These are phyloP conservation scores for Westerdykella aurantiaca DNA, from an alignment of 2,329 filamentous ascomycete genomes.

Conservation along the genomic window DNA sequence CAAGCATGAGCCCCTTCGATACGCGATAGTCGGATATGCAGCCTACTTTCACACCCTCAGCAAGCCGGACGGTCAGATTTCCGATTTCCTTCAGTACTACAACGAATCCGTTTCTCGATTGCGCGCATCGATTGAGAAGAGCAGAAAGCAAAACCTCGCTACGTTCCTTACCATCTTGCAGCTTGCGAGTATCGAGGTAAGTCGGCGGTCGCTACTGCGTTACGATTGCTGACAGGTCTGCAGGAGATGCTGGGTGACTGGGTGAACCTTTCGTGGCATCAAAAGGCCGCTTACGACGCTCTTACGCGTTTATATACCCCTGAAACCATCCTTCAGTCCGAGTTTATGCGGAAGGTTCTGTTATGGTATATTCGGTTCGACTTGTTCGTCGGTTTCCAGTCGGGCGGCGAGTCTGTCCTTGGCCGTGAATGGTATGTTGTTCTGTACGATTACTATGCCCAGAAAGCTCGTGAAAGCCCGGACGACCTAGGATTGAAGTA, in stretches of 20 bases:
- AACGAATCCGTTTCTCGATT: constrained; percentile 76
- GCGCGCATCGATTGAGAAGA: constrained; percentile 62
- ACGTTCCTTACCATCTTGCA: constrained; percentile 85
- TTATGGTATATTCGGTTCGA: constrained; percentile 92
- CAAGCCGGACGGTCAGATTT: constrained; percentile 65
- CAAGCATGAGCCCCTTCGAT: constrained; percentile 72
- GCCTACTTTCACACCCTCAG: constrained; percentile 77
- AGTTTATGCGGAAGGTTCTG: constrained; percentile 66
- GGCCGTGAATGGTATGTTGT: constrained; percentile 71
- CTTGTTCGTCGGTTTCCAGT: constrained; percentile 75
- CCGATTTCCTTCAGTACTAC: constrained; percentile 83
- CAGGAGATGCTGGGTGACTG: constrained; percentile 94
- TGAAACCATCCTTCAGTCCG: constrained; percentile 64
- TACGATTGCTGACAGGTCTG: constrained; percentile 1
- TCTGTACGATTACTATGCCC: constrained; percentile 57
- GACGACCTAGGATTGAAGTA: constrained; percentile 60
- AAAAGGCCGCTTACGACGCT: constrained; percentile 80
- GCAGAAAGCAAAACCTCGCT: constrained; percentile 63
- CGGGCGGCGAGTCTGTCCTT: constrained; percentile 68
- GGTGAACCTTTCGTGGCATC: constrained; percentile 88
- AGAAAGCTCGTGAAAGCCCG: constrained; percentile 56
- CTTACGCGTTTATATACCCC: constrained; percentile 73
- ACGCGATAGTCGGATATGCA: constrained; percentile 81
- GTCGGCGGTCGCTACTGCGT: constrained; percentile 9
- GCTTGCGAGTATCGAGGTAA: constrained; percentile 86